Base-by-base conservation (phyloP, 352 stramenopile species). In the Elongisporangium prolatum region DNA sequence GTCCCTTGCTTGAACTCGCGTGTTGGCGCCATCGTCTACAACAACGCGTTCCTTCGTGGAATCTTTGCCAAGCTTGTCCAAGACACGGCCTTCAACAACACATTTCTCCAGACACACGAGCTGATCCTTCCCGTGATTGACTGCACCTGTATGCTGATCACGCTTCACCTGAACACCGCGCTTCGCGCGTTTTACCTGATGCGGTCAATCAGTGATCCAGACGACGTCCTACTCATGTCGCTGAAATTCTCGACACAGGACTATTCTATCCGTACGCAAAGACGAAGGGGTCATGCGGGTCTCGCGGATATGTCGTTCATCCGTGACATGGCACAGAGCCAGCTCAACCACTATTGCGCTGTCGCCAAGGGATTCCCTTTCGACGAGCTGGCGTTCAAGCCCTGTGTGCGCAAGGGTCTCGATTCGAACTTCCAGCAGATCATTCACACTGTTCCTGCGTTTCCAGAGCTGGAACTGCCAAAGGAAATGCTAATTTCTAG, bases 81-180 rank as follows among this genome's bases (percentile, higher is more conserved):
- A 38, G 34, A 59, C 11, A 24, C 25, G 22, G 25, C 53, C 38
- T 61, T 65, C 53, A 60, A 61, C 38, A 20, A 61, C 47, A 65
- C 34, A 3, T 64, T 75, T 18, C 52, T 77, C 13, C 62, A 50
- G 7, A 24, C 67, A 0, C 53, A 63, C 51, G 71, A 83, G 25
- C 44, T 86, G 11, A 56, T 86, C 0, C 50, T 57, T 10, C 75
- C 73, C 0, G 48, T 86, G 1, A 65, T 82, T 16, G 73, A 79
- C 54, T 82, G 73, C 61, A 61, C 62, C 10, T 49, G 16, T 66
- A 22, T 25, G 40, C 17, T 58, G 13, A 58, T 56, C 37, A 18
- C 18, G 20, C 18, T 37, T 6, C 17, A 24, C 14, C 38, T 47
- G 3, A 40, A 21, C 21, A 57, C 47, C 0, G n/a, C 61, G 50